Percentiles rank a stretch among this genome's conserved stretches.
Evolutionary conservation across 176 grass and related monocot species (phyloP).

Genomic region (Carex pumila): DNA sequence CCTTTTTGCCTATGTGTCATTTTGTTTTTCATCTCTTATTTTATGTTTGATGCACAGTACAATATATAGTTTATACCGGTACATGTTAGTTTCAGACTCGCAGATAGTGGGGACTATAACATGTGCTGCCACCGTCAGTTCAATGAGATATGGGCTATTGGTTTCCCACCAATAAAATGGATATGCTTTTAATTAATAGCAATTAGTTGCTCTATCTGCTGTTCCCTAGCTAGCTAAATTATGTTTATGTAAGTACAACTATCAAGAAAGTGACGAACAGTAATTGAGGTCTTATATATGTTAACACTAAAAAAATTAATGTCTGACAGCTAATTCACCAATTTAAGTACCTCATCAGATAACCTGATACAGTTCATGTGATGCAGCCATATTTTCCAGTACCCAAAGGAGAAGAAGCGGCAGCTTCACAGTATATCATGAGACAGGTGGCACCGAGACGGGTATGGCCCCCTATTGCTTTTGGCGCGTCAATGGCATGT

Average conservation of each 20-base stretch:
- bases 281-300: neutral
- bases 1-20: neutral
- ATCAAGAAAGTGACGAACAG: neutral
- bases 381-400: slow-evolving; percentile 75
- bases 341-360: neutral
- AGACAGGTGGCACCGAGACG: slow-evolving; percentile 69
- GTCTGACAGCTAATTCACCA: neutral
- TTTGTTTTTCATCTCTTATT: neutral
- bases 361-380: neutral
- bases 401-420: slow-evolving; percentile 39
- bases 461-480: slow-evolving; percentile 91
- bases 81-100: neutral
- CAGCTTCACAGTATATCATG: slow-evolving; percentile 75
- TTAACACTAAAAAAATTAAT: neutral
- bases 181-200: neutral
- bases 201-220: neutral
- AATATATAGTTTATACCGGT: neutral
- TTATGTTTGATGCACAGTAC: neutral
- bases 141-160: neutral
- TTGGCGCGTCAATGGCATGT: slow-evolving; percentile 91
- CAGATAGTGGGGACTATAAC: neutral
- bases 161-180: neutral
- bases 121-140: neutral
- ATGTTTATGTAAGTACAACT: neutral
- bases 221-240: neutral